These are phyloP conservation scores for Verticillium nubilum DNA, from an alignment of 2,329 filamentous ascomycete species.

Conservation along the genomic window DNA sequence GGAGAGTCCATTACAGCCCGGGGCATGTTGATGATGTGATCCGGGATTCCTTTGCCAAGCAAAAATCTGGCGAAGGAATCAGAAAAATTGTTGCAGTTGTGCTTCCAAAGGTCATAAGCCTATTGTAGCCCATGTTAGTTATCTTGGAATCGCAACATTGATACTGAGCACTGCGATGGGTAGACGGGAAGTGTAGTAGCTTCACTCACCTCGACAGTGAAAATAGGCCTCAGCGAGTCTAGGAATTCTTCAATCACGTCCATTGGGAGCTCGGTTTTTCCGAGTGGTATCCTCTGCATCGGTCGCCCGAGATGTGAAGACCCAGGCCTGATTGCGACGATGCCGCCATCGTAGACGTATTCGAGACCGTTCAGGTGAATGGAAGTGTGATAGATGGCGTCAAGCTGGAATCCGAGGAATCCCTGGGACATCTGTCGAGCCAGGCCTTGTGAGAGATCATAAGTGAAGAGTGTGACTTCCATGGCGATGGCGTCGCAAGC, in stretches of 20 bases:
- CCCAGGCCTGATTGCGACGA: slow-evolving; percentile 76
- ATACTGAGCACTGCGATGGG: neutral
- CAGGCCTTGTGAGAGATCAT: slow-evolving; percentile 66
- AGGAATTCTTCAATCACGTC: slow-evolving; percentile 85
- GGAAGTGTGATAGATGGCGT: slow-evolving; percentile 93
- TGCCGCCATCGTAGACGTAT: slow-evolving; percentile 84
- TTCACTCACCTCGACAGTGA: slow-evolving; percentile 63
- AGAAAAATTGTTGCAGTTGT: slow-evolving; percentile 98
- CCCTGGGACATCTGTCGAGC: slow-evolving; percentile 50
- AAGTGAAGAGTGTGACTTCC: slow-evolving; percentile 73
- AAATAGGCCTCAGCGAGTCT: slow-evolving; percentile 75
- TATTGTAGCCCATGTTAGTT: slow-evolving; percentile 22
- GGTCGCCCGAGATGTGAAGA: slow-evolving; percentile 82
- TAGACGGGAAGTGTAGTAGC: neutral
- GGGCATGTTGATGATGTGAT: slow-evolving; percentile 80
- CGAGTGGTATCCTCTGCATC: slow-evolving; percentile 69
- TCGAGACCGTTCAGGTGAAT: slow-evolving; percentile 80
- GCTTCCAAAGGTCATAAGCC: slow-evolving; percentile 82
- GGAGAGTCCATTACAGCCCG: slow-evolving; percentile 80
- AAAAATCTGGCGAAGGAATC: slow-evolving; percentile 90
- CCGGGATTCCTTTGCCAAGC: slow-evolving; percentile 80
- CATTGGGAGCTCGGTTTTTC: slow-evolving; percentile 70
- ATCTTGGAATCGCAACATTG: neutral
- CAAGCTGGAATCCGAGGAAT: slow-evolving; percentile 58
- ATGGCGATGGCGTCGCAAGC: slow-evolving; percentile 34